phyloP scores from a whole-genome alignment of 805 yeast species.

The Pichia californica region DNA sequence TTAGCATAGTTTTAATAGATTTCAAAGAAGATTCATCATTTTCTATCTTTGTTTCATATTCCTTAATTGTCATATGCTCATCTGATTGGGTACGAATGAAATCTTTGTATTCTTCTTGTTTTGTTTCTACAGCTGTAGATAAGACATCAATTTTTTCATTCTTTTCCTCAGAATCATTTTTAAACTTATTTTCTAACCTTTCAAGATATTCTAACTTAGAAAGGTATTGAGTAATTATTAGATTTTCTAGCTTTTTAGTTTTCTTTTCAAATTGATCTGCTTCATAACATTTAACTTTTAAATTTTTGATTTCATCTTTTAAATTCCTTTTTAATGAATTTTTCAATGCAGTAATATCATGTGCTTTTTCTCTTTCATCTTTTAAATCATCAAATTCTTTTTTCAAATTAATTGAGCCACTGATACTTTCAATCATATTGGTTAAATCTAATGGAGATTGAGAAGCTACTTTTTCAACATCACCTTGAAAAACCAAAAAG shows the following conservation, averaged over 20 bases:
- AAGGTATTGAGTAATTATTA: conserved; percentile 46
- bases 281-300: conserved; percentile 68
- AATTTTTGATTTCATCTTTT: conserved; percentile 69
- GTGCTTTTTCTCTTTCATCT: conserved; percentile 60
- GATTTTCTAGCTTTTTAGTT: conserved; percentile 39
- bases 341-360: conserved; percentile 54
- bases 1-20: conserved; percentile 30
- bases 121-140: conserved; percentile 14
- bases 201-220: conserved; percentile 63
- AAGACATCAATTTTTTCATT: conserved; percentile 32
- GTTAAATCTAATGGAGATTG: conserved; percentile 76
- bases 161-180: conserved; percentile 28
- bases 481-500: conserved; percentile 94
- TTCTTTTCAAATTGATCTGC: conserved; percentile 59
- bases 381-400: conserved; percentile 60
- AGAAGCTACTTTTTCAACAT: conserved; percentile 87
- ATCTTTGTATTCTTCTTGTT: conserved; percentile 26
- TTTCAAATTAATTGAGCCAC: conserved; percentile 69
- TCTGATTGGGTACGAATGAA: conserved; percentile 39
- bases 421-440: conserved; percentile 67
- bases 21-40: conserved; percentile 26
- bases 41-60: conserved; percentile 40
- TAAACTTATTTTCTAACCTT: conserved; percentile 29
- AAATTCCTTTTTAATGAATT: conserved; percentile 64
- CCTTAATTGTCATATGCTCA: conserved; percentile 36